Evolutionary conservation across 768 basidiomycete species (phyloP).

Genomic region (Tremella mesenterica): DNA sequence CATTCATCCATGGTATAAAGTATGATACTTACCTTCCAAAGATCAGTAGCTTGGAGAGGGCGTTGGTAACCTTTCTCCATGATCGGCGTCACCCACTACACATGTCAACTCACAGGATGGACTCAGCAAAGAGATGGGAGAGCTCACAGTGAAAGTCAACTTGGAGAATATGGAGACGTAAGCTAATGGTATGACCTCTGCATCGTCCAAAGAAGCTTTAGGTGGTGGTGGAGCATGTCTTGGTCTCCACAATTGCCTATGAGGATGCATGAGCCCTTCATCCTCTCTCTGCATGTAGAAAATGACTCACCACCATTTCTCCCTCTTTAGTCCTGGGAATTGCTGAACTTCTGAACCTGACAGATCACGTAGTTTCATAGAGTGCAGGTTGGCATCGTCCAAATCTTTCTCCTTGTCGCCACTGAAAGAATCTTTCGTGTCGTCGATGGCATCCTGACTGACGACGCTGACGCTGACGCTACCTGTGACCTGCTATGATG

Average conservation of each 20-base stretch:
- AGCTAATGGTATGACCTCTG: slow-evolving; percentile 56
- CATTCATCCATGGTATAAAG: background rate
- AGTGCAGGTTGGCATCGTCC: background rate
- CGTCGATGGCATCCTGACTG: too few species aligned
- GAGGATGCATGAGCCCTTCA: too few species aligned
- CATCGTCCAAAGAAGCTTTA: slow-evolving; percentile 54
- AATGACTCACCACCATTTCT: slow-evolving; percentile 29
- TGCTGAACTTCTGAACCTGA: slow-evolving; percentile 10
- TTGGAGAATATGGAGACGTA: slow-evolving; percentile 55
- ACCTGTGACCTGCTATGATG: too few species aligned
- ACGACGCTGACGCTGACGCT: too few species aligned
- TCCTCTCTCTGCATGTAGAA: too few species aligned
- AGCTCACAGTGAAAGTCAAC: slow-evolving; percentile 60
- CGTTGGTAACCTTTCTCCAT: slow-evolving; percentile 59
- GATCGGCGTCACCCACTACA: slow-evolving; percentile 45
- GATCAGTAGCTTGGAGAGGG: slow-evolving; percentile 63
- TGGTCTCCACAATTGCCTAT: slow-evolving; percentile 53
- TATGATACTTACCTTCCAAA: slow-evolving; percentile 55
- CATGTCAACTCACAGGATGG: background rate
- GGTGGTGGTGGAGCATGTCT: slow-evolving; percentile 55
- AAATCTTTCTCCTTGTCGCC: slow-evolving; percentile 4
- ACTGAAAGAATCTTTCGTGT: too few species aligned
- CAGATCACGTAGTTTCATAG: slow-evolving; percentile 12
- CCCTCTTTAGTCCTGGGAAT: slow-evolving; percentile 21
- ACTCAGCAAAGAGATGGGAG: background rate